These are phyloP conservation scores for Rhazya stricta DNA, from an alignment of 257 asterid species.

Conservation along the genomic window DNA sequence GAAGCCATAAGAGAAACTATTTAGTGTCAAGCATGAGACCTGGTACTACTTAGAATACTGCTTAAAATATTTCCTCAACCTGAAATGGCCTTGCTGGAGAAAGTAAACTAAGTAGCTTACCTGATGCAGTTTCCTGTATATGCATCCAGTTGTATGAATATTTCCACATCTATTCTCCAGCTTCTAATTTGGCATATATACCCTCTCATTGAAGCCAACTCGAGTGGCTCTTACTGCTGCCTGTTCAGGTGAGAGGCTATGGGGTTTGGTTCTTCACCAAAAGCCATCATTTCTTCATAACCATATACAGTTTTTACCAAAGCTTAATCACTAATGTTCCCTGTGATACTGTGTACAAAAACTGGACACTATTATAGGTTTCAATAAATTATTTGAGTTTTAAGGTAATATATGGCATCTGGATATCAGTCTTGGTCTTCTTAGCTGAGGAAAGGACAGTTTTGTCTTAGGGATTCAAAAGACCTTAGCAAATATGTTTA, in stretches of 20 bases:
- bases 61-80: background rate
- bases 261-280: too few species aligned
- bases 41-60: background rate
- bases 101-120: background rate
- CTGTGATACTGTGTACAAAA: background rate
- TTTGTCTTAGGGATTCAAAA: background rate
- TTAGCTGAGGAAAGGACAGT: background rate
- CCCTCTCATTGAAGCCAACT: background rate
- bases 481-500: background rate
- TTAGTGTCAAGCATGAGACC: background rate
- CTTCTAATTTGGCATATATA: background rate
- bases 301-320: background rate
- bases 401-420: background rate
- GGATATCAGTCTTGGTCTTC: background rate
- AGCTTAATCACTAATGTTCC: background rate
- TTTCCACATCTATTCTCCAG: background rate
- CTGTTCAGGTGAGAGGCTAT: background rate
- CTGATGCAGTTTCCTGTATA: background rate
- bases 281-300: too few species aligned
- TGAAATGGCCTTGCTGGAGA: background rate
- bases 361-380: background rate
- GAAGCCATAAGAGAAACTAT: background rate
- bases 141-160: background rate
- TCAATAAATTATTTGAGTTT: background rate
- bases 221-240: too few species aligned